A percentile compares a stretch with the other conserved stretches of the same genome.
Evolutionary conservation across 805 yeast genomes (phyloP).

Genomic region (Starmerella floricola): DNA sequence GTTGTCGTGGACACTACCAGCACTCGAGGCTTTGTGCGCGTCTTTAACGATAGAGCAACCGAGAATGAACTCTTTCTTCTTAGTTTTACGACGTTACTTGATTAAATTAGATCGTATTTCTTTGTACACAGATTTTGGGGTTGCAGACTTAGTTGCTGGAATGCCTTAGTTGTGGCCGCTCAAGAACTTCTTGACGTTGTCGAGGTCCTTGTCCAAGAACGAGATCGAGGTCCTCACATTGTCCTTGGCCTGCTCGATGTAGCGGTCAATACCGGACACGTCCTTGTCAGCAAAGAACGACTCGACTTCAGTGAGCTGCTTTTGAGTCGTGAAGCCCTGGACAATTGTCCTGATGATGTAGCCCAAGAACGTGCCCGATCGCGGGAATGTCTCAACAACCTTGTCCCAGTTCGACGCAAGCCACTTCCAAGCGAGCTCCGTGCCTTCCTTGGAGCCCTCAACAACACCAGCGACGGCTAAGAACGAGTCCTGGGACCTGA

Average conservation of each 20-base stretch:
- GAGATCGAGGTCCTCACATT: constrained; percentile 37
- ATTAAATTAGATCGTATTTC: too few relatives aligned
- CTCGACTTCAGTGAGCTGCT: constrained; percentile 42
- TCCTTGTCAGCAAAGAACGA: constrained; percentile 38
- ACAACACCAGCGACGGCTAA: constrained; percentile 68
- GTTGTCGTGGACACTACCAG: too few relatives aligned
- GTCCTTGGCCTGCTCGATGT: constrained; percentile 46
- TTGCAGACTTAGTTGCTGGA: too few relatives aligned
- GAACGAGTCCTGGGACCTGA: constrained; percentile 59
- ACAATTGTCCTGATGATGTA: constrained; percentile 54
- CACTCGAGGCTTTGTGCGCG: too few relatives aligned
- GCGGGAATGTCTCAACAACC: constrained; percentile 56
- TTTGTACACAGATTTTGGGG: too few relatives aligned
- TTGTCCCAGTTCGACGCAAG: constrained; percentile 58
- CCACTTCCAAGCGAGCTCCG: constrained; percentile 66
- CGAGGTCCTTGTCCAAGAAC: constrained; percentile 35
- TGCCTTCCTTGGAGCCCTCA: constrained; percentile 34
- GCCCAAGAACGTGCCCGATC: constrained; percentile 69
- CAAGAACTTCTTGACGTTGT: neutral
- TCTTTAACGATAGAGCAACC: too few relatives aligned
- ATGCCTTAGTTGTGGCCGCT: too few relatives aligned
- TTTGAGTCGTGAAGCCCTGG: constrained; percentile 46
- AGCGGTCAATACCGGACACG: constrained; percentile 46
- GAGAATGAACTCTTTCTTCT: too few relatives aligned
- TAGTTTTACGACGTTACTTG: too few relatives aligned